phyloP scores from a whole-genome alignment of 192 early-diverging fungal genomes.

The Backusella australiensis region DNA sequence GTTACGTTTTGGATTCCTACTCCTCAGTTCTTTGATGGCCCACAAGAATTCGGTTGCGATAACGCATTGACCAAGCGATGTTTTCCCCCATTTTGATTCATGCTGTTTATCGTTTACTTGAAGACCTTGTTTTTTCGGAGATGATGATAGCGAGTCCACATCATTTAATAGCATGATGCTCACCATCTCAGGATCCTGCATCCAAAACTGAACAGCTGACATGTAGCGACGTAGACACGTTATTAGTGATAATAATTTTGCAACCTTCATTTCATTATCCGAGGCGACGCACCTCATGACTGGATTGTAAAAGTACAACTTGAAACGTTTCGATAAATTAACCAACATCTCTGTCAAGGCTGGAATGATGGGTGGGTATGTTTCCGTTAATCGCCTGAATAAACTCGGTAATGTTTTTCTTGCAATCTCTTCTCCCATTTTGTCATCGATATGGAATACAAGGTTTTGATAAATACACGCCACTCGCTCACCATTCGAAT shows the following conservation, averaged over 20 bases:
- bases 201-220: slow-evolving; percentile 49
- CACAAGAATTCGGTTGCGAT: slow-evolving; percentile 50
- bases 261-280: slow-evolving; percentile 42
- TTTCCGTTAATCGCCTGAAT: slow-evolving; percentile 41
- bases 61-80: slow-evolving; percentile 53
- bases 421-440: slow-evolving; percentile 38
- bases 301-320: slow-evolving; percentile 47
- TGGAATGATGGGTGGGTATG: slow-evolving; percentile 40
- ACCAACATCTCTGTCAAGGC: slow-evolving; percentile 38
- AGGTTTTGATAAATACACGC: slow-evolving; percentile 23
- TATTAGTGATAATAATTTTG: slow-evolving; percentile 42
- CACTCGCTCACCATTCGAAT: slow-evolving; percentile 10
- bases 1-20: slow-evolving; percentile 25
- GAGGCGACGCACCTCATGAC: slow-evolving; percentile 56
- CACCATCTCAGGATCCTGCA: slow-evolving; percentile 56
- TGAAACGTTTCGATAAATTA: slow-evolving; percentile 34
- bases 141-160: slow-evolving; percentile 30
- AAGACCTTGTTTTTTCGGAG: background rate
- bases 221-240: slow-evolving; percentile 44
- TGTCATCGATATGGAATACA: slow-evolving; percentile 22
- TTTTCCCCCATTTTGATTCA: slow-evolving; percentile 40
- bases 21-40: slow-evolving; percentile 39
- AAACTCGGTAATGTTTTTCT: slow-evolving; percentile 43
- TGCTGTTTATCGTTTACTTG: background rate
- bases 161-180: slow-evolving; percentile 50